Percentiles rank a stretch among this genome's conserved stretches.
Evolutionary conservation across 768 basidiomycete genomes (phyloP).

Genomic region (Boletus pseudopeckii): DNA sequence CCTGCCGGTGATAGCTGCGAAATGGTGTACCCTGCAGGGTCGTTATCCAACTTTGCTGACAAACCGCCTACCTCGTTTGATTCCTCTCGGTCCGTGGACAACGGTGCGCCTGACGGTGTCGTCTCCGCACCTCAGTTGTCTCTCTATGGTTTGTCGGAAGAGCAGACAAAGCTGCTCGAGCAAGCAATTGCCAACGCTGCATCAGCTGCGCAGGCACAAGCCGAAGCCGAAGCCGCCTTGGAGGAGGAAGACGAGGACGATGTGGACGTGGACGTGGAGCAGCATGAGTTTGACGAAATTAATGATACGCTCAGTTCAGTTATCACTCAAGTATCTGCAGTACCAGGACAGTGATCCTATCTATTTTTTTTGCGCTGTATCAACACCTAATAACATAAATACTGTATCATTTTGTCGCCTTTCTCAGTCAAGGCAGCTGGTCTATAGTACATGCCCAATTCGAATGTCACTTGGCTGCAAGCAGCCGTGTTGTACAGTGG

Average conservation of each 20-base stretch:
- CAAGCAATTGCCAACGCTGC: constrained; percentile 74
- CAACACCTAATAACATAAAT: constrained; percentile 23
- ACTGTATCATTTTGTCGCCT: constrained; percentile 18
- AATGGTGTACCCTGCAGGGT: constrained; percentile 12
- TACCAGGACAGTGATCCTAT: constrained; percentile 16
- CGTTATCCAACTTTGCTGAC: constrained; percentile 3
- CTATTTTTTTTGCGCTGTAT: constrained; percentile 23
- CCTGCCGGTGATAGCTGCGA: not conserved
- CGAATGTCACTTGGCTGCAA: constrained; percentile 9
- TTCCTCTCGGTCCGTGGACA: constrained; percentile 2
- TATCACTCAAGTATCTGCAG: constrained; percentile 1
- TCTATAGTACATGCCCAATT: constrained; percentile 11
- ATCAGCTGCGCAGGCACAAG: constrained; percentile 71
- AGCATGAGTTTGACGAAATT: constrained; percentile 19
- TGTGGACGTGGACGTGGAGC: too few relatives aligned
- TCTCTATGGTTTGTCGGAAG: constrained; percentile 68
- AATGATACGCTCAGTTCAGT: constrained; percentile 15
- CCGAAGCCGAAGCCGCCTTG: constrained; percentile 72
- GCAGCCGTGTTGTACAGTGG: constrained; percentile 25
- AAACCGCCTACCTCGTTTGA: constrained; percentile 4
- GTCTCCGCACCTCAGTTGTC: constrained; percentile 45
- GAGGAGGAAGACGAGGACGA: constrained; percentile 66
- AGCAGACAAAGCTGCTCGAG: constrained; percentile 66
- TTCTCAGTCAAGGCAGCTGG: constrained; percentile 5
- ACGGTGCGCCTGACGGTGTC: constrained; percentile 3